Base-by-base conservation (phyloP, 1,284 basidiomycete genomes). In the Leccinum variabile region DNA sequence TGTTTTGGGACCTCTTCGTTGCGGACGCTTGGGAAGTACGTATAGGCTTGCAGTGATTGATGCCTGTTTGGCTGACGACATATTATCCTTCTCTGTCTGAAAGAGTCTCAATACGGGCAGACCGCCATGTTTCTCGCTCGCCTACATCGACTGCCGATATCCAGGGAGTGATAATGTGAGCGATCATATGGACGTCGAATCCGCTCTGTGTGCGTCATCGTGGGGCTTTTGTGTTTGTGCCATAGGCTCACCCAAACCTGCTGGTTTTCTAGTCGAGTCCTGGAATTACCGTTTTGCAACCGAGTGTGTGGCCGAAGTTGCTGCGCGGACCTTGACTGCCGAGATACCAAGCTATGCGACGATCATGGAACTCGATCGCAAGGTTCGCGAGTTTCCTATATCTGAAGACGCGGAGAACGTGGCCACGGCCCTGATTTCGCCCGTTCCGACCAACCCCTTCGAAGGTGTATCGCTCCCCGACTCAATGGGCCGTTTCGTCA, bases 311-410 rank as follows among this genome's bases (percentile, higher is more conserved):
- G 81, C 88, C 0, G 85, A 88, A 18, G 85, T 91, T 6, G 82
- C 84, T 0, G 74, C 82, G 4, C 81, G 82, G n/a, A 89, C 87
- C 0, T 76, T 90, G 30, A 85, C 84, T 0, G 82, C 88, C 0
- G 83, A 87, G 62, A 76, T 84, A 4, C 88, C 88, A 0, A 82
- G 79, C 22, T 91, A 90, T 68, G 77, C 82, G 0, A 85, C 83
- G 2, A 87, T 91, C 69, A 84, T 89, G 82, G 89, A 89, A 54
- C 80, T 91, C 5, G 89, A 91, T 75, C 81, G 82, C 25, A 88
- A 85, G 74, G 82, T 91, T 13, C 83, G 86, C 56, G 87, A 90
- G 63, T 88, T 87, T 66, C 80, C 83, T 16, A 74, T 88, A 37
- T 83, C 86, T n/a, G 79, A 81, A 28, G 72, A 71, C 44, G 73